phyloP scores from a whole-genome alignment of 2,329 filamentous ascomycete species.

The Lecanicillium sp. region DNA sequence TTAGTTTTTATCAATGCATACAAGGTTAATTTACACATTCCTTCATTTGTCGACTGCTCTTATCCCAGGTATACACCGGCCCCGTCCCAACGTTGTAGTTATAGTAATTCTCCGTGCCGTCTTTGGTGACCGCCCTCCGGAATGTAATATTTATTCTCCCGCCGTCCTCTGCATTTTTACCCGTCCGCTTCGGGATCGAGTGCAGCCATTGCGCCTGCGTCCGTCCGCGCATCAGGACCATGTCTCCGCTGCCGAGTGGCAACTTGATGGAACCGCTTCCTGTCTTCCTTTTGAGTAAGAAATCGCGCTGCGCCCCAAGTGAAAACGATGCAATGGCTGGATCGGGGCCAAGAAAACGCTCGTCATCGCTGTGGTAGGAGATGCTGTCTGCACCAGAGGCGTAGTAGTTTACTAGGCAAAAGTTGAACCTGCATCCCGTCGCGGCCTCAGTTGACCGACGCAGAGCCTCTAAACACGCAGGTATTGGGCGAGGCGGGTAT shows the following conservation, averaged over 20 bases:
- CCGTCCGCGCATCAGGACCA: slow-evolving; percentile 68
- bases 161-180: slow-evolving; percentile 53
- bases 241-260: slow-evolving; percentile 59
- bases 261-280: slow-evolving; percentile 35
- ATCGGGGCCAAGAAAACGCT: slow-evolving; percentile 61
- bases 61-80: slow-evolving; percentile 61
- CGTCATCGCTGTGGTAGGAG: slow-evolving; percentile 73
- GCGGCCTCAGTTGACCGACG: slow-evolving; percentile 55
- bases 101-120: slow-evolving; percentile 76
- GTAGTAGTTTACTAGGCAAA: slow-evolving; percentile 79
- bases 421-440: slow-evolving; percentile 65
- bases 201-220: slow-evolving; percentile 76
- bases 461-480: slow-evolving; percentile 59
- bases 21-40: slow-evolving; percentile 5
- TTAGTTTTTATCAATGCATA: background rate
- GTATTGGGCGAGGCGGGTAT: slow-evolving; percentile 61
- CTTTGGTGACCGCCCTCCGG: slow-evolving; percentile 60
- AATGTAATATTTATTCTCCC: slow-evolving; percentile 74
- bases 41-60: slow-evolving; percentile 40
- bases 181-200: slow-evolving; percentile 67
- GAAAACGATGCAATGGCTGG: slow-evolving; percentile 71
- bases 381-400: slow-evolving; percentile 71
- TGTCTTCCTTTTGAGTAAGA: slow-evolving; percentile 73
- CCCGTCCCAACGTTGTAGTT: slow-evolving; percentile 73
- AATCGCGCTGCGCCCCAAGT: slow-evolving; percentile 65